phyloP scores from a whole-genome alignment of 2,329 filamentous ascomycete species.

The Ophiognomonia clavigignenti-juglandacearum region DNA sequence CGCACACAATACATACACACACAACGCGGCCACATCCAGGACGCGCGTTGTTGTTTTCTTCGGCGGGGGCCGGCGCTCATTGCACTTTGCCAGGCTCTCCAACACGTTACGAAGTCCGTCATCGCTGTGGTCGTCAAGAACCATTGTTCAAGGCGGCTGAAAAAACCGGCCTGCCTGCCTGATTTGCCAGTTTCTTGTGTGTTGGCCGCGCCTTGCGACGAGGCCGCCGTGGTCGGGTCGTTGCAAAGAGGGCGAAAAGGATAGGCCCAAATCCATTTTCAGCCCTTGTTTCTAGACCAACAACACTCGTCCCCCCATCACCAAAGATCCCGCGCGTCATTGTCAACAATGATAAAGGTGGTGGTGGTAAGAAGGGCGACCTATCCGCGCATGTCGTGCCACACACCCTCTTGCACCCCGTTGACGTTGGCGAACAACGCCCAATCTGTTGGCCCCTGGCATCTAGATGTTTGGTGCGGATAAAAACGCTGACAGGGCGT shows the following conservation, averaged over 20 bases:
- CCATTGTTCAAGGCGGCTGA: not conserved
- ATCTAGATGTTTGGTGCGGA: not conserved
- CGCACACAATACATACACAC: not conserved
- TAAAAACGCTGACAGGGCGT: constrained; percentile 3
- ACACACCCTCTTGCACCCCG: not conserved
- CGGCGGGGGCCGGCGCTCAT: too few species aligned
- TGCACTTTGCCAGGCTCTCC: too few species aligned
- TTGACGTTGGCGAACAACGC: not conserved
- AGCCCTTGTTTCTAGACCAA: too few species aligned
- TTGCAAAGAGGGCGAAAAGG: not conserved
- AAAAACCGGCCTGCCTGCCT: not conserved
- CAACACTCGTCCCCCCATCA: too few species aligned
- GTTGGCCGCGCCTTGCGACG: constrained; percentile 1
- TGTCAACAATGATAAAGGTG: too few species aligned
- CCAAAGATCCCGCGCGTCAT: not conserved
- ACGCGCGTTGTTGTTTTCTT: too few species aligned
- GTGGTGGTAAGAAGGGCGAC: not conserved
- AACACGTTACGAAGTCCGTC: too few species aligned
- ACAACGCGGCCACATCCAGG: not conserved
- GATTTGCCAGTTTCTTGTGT: too few species aligned
- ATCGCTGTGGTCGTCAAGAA: too few species aligned
- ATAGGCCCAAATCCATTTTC: too few species aligned
- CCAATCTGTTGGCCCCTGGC: not conserved
- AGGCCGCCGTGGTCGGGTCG: not conserved
- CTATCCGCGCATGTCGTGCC: constrained; percentile 1